These are phyloP conservation scores for Penicillium lagena DNA, from an alignment of 495 filamentous ascomycete genomes.

Conservation along the genomic window DNA sequence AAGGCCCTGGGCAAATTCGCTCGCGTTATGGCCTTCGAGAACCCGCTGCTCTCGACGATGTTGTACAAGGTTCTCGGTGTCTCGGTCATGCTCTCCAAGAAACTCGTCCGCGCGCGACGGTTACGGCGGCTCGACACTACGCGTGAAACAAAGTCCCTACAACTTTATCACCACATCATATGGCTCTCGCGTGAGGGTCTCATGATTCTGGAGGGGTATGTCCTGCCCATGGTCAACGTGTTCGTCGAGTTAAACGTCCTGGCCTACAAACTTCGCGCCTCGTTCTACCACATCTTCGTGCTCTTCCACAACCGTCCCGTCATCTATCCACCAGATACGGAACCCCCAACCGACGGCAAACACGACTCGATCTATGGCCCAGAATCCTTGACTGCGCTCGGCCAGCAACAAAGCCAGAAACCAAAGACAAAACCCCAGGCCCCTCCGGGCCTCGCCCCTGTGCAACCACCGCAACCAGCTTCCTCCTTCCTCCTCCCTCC, in stretches of 20 bases:
- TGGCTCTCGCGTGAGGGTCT: conserved; percentile 94
- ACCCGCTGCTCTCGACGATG: conserved; percentile 68
- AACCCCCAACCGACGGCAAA: conserved; percentile 19
- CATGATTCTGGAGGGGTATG: conserved; percentile 75
- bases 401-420: background rate
- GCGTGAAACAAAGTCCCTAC: conserved; percentile 70
- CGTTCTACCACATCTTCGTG: conserved; percentile 94
- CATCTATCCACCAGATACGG: conserved; percentile 39
- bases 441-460: conserved; percentile 37
- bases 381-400: conserved; percentile 9
- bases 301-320: conserved; percentile 81
- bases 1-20: conserved; percentile 85
- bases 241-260: conserved; percentile 78
- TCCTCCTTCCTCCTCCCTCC: conserved; percentile 68
- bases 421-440: conserved; percentile 7
- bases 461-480: conserved; percentile 43
- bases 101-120: conserved; percentile 76
- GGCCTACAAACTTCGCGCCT: conserved; percentile 83
- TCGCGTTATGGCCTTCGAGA: conserved; percentile 61
- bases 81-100: conserved; percentile 78
- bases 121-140: conserved; percentile 77
- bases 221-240: conserved; percentile 68
- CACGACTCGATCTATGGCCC: conserved; percentile 23
- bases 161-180: conserved; percentile 84
- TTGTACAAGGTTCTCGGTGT: conserved; percentile 89